A percentile compares a stretch with the other conserved stretches of the same genome.
Conservation (phyloP, 1,139 yeast genomes). For the Pichia sorboxylosa region DNA sequence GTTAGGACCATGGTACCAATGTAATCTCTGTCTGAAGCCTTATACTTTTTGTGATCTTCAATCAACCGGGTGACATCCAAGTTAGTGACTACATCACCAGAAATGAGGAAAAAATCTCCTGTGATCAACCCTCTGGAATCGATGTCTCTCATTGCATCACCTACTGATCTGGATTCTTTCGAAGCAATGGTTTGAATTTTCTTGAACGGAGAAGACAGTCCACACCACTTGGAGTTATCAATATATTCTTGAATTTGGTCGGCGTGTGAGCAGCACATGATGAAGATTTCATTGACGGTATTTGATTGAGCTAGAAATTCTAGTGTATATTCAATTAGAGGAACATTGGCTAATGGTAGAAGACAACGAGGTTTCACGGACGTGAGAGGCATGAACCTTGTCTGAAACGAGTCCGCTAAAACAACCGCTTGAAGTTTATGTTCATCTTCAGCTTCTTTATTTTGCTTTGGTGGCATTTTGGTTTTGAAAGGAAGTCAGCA, state of each 20-base stretch:
- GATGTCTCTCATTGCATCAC: constrained; percentile 93
- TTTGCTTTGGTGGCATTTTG: constrained; percentile 17
- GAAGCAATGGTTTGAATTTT: constrained; percentile 66
- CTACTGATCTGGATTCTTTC: constrained; percentile 85
- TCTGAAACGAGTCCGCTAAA: constrained; percentile 83
- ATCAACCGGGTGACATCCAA: constrained; percentile 67
- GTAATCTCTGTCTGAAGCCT: constrained; percentile 70
- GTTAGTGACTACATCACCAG: constrained; percentile 92
- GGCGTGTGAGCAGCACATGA: constrained; percentile 86
- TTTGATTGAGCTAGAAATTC: constrained; percentile 80
- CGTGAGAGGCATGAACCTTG: constrained; percentile 86
- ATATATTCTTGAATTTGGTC: constrained; percentile 78
- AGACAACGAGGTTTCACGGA: constrained; percentile 78
- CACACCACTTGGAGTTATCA: constrained; percentile 71
- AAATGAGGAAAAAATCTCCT: constrained; percentile 78
- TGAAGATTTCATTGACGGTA: constrained; percentile 78
- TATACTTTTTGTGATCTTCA: constrained; percentile 61
- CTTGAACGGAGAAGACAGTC: constrained; percentile 64
- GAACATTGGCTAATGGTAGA: constrained; percentile 83
- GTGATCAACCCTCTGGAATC: constrained; percentile 83
- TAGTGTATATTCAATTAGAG: constrained; percentile 85
- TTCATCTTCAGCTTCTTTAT: constrained; percentile 38
- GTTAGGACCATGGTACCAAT: constrained; percentile 89
- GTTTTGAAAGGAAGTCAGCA: no score
- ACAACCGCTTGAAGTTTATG: constrained; percentile 80